phyloP scores from a whole-genome alignment of 2,329 filamentous ascomycete species.

The Diaporthe aspalathi region DNA sequence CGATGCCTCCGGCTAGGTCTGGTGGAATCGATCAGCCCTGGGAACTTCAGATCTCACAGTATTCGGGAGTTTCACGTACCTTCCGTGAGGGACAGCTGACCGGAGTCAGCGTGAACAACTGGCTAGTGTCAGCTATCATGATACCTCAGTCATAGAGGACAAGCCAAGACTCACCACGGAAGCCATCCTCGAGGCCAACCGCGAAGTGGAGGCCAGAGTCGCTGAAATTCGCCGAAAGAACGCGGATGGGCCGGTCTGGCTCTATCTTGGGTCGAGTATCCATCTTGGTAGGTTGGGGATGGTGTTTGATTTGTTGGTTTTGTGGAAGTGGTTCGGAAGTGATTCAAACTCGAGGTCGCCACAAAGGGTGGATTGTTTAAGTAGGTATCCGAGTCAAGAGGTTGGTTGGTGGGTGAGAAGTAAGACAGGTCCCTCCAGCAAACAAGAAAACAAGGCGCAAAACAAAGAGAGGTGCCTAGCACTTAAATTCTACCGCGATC shows the following conservation, averaged over 20 bases:
- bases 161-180: slow-evolving; percentile 72
- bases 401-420: slow-evolving; percentile 1
- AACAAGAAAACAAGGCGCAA: slow-evolving; percentile 11
- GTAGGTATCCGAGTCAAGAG: not conserved
- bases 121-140: slow-evolving; percentile 44
- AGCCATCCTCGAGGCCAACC: slow-evolving; percentile 86
- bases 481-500: slow-evolving; percentile 23
- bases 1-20: slow-evolving; percentile 87
- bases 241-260: slow-evolving; percentile 76
- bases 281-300: slow-evolving; percentile 68
- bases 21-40: slow-evolving; percentile 21
- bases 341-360: not conserved
- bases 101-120: slow-evolving; percentile 81
- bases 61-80: slow-evolving; percentile 34
- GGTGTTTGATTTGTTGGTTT: not conserved
- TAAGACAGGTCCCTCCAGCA: not conserved
- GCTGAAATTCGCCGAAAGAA: slow-evolving; percentile 88
- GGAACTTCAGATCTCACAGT: slow-evolving; percentile 47
- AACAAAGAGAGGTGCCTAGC: slow-evolving; percentile 28
- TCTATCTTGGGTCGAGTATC: slow-evolving; percentile 91
- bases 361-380: not conserved
- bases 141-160: not conserved
- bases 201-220: slow-evolving; percentile 86
- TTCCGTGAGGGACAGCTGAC: slow-evolving; percentile 70
- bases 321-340: not conserved